These are phyloP conservation scores for Camillea tinctor DNA, from an alignment of 2,329 filamentous ascomycete genomes.

Conservation along the genomic window DNA sequence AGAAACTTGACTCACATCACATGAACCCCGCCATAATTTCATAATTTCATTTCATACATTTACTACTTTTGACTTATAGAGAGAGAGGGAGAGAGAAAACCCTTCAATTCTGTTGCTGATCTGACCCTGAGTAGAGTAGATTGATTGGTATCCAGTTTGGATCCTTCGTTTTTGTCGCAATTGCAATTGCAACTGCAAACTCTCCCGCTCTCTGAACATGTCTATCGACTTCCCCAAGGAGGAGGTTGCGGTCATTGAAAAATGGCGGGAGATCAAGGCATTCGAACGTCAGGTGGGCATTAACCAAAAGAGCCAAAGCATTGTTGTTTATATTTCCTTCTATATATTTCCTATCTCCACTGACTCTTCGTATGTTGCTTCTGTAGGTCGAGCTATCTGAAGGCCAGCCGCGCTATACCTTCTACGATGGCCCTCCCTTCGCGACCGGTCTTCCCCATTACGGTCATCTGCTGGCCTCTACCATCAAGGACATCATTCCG, in stretches of 20 bases:
- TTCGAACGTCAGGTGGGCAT: conserved; percentile 73
- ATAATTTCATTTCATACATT: neutral
- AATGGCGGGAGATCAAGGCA: conserved; percentile 90
- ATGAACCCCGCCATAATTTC: neutral
- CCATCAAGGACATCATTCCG: conserved; percentile 96
- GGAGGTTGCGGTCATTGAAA: conserved; percentile 79
- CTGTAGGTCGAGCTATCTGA: conserved; percentile 71
- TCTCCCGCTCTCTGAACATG: conserved; percentile 48
- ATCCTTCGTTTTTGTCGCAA: neutral
- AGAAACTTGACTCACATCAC: conserved; percentile 15
- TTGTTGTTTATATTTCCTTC: too few species aligned
- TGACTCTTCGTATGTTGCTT: conserved; percentile 4
- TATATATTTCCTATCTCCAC: neutral
- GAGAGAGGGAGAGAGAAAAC: too few species aligned
- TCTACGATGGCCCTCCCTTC: conserved; percentile 87
- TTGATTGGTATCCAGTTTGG: too few species aligned
- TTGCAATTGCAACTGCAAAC: neutral
- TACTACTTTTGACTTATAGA: neutral
- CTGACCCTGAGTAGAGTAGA: too few species aligned
- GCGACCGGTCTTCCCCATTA: conserved; percentile 70
- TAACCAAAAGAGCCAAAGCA: too few species aligned
- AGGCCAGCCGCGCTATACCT: conserved; percentile 82
- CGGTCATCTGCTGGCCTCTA: conserved; percentile 80
- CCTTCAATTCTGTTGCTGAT: too few species aligned
- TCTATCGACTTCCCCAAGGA: conserved; percentile 91